A percentile compares a stretch with the other conserved stretches of the same genome.
These are phyloP conservation scores for Microdochium trichocladiopsis DNA, from an alignment of 2,329 filamentous ascomycete species.

Conservation along the genomic window DNA sequence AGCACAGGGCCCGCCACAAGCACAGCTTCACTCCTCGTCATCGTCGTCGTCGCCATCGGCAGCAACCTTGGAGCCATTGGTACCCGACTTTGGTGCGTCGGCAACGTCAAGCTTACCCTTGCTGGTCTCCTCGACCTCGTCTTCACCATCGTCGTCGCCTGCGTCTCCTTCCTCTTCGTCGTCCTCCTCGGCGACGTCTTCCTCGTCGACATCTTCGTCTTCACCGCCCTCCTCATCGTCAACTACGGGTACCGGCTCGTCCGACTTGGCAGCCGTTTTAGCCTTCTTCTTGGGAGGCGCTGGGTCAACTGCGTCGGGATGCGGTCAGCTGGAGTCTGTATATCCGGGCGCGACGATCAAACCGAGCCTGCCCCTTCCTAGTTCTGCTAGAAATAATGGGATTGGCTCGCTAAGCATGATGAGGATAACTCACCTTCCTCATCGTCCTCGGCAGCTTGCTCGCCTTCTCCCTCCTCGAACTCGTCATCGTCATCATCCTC, in stretches of 20 bases:
- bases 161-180: constrained; percentile 14
- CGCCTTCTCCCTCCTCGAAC: constrained; percentile 1
- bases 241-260: constrained; percentile 1
- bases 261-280: not conserved
- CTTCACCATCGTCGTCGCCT: constrained; percentile 13
- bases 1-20: too few relatives aligned
- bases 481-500: constrained; percentile 15
- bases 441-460: constrained; percentile 4
- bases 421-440: not conserved
- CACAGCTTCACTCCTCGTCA: constrained; percentile 17
- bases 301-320: not conserved
- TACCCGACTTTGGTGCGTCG: not conserved
- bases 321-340: not conserved
- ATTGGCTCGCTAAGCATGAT: too few relatives aligned
- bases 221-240: constrained; percentile 11
- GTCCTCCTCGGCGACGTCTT: constrained; percentile 7
- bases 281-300: constrained; percentile 1
- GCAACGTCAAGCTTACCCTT: constrained; percentile 4
- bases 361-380: not conserved
- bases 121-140: constrained; percentile 17
- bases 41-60: constrained; percentile 11
- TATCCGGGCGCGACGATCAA: not conserved
- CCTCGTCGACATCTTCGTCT: constrained; percentile 20
- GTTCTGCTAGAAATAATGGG: too few relatives aligned
- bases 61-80: constrained; percentile 9